phyloP scores from a whole-genome alignment of 768 basidiomycete genomes.

The Neoboletus subvelutipes region DNA sequence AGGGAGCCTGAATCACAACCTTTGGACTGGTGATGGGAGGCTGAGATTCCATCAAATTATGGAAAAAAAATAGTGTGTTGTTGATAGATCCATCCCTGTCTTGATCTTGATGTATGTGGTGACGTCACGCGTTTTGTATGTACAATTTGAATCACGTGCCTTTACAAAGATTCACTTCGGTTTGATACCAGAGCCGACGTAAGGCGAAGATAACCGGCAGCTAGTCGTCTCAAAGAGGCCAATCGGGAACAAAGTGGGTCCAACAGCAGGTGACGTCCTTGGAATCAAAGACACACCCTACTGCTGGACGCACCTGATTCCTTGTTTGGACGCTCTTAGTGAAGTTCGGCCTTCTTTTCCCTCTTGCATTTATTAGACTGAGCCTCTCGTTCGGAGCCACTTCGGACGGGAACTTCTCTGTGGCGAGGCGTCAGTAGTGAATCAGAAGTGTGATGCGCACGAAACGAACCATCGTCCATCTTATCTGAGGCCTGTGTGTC shows the following conservation, averaged over 20 bases:
- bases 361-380: slow-evolving; percentile 1
- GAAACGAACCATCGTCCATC: slow-evolving; percentile 8
- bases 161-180: not conserved
- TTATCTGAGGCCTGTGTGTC: not conserved
- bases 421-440: not conserved
- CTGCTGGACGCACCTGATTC: slow-evolving; percentile 27
- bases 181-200: not conserved
- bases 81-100: not conserved
- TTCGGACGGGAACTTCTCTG: slow-evolving; percentile 10
- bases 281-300: slow-evolving; percentile 11
- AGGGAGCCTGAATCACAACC: not conserved
- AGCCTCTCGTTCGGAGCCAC: slow-evolving; percentile 7
- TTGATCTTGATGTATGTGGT: not conserved
- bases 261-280: slow-evolving; percentile 16
- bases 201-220: no score
- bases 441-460: no score
- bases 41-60: not conserved
- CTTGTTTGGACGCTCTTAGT: not conserved
- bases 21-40: slow-evolving; percentile 11
- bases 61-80: not conserved
- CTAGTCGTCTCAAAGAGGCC: not conserved
- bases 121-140: not conserved
- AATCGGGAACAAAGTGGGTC: slow-evolving; percentile 16
- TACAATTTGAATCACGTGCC: not conserved
- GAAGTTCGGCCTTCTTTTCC: not conserved